Base-by-base conservation (phyloP, 768 basidiomycete species). In the Naganishia kalamii region DNA sequence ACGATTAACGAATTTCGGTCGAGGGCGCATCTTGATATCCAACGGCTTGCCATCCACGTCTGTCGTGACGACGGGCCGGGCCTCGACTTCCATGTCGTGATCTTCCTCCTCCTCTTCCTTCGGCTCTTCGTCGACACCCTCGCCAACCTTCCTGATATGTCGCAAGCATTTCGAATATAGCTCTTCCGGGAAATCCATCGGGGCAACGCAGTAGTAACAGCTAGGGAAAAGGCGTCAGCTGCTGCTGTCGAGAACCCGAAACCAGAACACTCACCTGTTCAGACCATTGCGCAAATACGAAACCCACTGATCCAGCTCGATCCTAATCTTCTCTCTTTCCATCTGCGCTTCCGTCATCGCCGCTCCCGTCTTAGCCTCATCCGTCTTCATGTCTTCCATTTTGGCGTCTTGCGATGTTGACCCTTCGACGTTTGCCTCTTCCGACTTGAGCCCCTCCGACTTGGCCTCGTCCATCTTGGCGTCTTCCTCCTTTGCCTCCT, bases 171-270 rank as follows among this genome's bases (percentile, higher is more conserved):
- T 91, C 76, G 91, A 85, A 79, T 92, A 87, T 73, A 99, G 83
- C 82, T 96, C 92, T 81, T 99, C 96, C 78, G 88, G 80, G 81
- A 92, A 92, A 80, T 94, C 88, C 77, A 87, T 88, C 71, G 90
- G 85, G 76, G 90, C 86, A 72, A 88, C 87, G 83, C 96, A 99
- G 81, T 99, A 99, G 81, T 94, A 99, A 85, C 96, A 96, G 74
- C 90, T 87, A 84, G 91, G 84, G 80, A 88, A 92, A 62, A 21
- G 3, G 8, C n/a, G 23, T 13, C 12, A n/a, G 65, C 19, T 32
- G 19, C 35, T 21, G 43, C 32, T 30, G 1, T 17, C 1, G 29
- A 23, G 21, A 27, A 15, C 29, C 4, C n/a, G 23, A 29, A 15
- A 7, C 41, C 13, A 30, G 37, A 19, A 27, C 35, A 21, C 48